Evolutionary conservation across 2,329 filamentous ascomycete species (phyloP).

Genomic region (Monosporascus sp.): DNA sequence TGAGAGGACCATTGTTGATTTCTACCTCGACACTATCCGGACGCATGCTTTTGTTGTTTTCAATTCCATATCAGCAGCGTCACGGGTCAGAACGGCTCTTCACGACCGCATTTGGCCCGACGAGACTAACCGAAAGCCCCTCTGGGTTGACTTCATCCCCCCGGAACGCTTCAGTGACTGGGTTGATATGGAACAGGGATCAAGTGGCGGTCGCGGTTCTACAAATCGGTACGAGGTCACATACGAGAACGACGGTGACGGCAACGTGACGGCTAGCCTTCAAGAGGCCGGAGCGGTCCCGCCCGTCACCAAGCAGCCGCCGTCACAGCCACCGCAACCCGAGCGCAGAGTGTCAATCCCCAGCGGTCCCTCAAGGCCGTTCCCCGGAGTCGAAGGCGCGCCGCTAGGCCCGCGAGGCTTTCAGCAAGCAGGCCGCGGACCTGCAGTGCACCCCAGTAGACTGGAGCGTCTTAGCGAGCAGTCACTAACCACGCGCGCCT

Average conservation of each 20-base stretch:
- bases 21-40: constrained; percentile 78
- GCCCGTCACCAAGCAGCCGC: constrained; percentile 10
- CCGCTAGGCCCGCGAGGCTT: constrained; percentile 36
- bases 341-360: constrained; percentile 22
- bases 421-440: constrained; percentile 25
- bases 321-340: constrained; percentile 11
- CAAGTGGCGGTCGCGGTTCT: constrained; percentile 35
- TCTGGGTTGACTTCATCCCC: constrained; percentile 89
- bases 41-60: constrained; percentile 85
- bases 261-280: constrained; percentile 50
- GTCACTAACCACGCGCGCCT: constrained; percentile 33
- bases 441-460: constrained; percentile 12
- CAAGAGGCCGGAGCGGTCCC: constrained; percentile 37
- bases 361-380: constrained; percentile 24
- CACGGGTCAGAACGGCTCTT: constrained; percentile 67
- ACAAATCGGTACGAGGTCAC: constrained; percentile 63
- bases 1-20: constrained; percentile 54
- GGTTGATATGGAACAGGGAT: constrained; percentile 63
- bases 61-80: constrained; percentile 62
- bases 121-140: constrained; percentile 73
- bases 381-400: constrained; percentile 26
- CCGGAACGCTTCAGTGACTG: constrained; percentile 66
- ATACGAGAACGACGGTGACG: constrained; percentile 56
- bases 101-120: constrained; percentile 82
- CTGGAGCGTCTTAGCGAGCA: constrained; percentile 14